A percentile compares a stretch with the other conserved stretches of the same genome.
phyloP scores from a whole-genome alignment of 192 early-diverging fungal species.

The Umbelopsis isabellina region DNA sequence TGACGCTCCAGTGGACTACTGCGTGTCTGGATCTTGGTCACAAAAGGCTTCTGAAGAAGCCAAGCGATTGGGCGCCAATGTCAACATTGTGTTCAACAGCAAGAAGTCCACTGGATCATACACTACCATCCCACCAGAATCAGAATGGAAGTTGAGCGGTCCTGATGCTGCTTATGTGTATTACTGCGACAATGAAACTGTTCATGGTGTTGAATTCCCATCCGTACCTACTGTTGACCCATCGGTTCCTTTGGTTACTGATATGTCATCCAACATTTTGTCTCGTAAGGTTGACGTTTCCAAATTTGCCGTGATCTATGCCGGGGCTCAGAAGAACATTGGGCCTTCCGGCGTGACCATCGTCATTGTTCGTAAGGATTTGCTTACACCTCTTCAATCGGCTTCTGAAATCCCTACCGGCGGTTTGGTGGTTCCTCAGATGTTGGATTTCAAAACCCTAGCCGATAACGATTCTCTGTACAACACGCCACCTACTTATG shows the following conservation, averaged over 20 bases:
- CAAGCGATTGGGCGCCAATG: conserved; percentile 73
- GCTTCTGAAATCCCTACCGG: conserved; percentile 30
- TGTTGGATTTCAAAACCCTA: conserved; percentile 88
- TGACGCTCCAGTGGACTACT: conserved; percentile 77
- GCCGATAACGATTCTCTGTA: conserved; percentile 85
- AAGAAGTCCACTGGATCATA: conserved; percentile 58
- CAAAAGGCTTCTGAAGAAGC: conserved; percentile 87
- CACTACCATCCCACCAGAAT: conserved; percentile 57
- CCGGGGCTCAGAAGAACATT: conserved; percentile 98
- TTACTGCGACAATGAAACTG: conserved; percentile 98
- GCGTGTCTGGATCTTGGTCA: conserved; percentile 93
- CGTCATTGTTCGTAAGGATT: conserved; percentile 89
- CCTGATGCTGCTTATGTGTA: conserved; percentile 87
- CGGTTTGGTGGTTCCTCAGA: conserved; percentile 63
- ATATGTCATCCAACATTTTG: conserved; percentile 88
- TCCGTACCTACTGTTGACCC: conserved; percentile 55
- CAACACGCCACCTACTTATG: conserved; percentile 96
- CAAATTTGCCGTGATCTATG: conserved; percentile 87
- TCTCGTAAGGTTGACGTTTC: conserved; percentile 79
- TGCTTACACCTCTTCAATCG: conserved; percentile 64
- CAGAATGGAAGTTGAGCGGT: conserved; percentile 70
- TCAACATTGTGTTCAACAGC: conserved; percentile 80
- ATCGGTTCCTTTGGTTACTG: conserved; percentile 83
- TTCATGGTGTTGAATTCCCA: conserved; percentile 91
- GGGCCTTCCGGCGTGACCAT: conserved; percentile 91